Evolutionary conservation across 441 rosid species (phyloP).

Genomic region (Mallotus repandus): DNA sequence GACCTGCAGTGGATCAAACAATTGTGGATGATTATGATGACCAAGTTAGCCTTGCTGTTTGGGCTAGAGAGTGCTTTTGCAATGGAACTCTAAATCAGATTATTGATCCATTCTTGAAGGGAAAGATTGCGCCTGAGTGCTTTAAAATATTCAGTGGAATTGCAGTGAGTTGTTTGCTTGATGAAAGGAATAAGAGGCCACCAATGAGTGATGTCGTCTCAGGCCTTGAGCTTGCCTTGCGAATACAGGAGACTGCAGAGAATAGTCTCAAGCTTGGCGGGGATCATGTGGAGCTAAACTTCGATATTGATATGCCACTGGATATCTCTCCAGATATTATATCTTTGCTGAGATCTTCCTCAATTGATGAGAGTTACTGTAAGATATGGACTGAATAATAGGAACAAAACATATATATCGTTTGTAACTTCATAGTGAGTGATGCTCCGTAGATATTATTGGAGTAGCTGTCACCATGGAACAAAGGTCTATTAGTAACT

Average conservation of each 20-base stretch:
- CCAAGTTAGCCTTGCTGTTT: not conserved
- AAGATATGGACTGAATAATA: too few relatives aligned
- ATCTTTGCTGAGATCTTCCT: too few relatives aligned
- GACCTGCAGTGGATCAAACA: not conserved
- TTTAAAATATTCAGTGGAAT: not conserved
- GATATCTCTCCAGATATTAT: too few relatives aligned
- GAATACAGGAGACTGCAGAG: constrained; percentile 21
- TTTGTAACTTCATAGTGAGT: too few relatives aligned
- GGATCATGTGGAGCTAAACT: too few relatives aligned
- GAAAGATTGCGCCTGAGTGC: constrained; percentile 25
- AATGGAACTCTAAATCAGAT: constrained; percentile 22
- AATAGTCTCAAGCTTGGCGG: too few relatives aligned
- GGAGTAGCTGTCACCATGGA: too few relatives aligned
- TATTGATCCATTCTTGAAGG: constrained; percentile 22
- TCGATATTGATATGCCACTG: too few relatives aligned
- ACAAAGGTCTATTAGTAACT: too few relatives aligned
- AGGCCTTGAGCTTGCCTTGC: constrained; percentile 33
- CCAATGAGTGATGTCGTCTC: constrained; percentile 32
- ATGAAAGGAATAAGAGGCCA: constrained; percentile 17
- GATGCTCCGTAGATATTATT: too few relatives aligned
- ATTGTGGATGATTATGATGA: not conserved
- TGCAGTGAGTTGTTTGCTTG: not conserved
- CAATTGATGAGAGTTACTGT: too few relatives aligned
- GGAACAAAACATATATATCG: too few relatives aligned
- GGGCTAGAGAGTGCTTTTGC: not conserved